Base-by-base conservation (phyloP, 345 rosid genomes). In the Gossypium stocksii region DNA sequence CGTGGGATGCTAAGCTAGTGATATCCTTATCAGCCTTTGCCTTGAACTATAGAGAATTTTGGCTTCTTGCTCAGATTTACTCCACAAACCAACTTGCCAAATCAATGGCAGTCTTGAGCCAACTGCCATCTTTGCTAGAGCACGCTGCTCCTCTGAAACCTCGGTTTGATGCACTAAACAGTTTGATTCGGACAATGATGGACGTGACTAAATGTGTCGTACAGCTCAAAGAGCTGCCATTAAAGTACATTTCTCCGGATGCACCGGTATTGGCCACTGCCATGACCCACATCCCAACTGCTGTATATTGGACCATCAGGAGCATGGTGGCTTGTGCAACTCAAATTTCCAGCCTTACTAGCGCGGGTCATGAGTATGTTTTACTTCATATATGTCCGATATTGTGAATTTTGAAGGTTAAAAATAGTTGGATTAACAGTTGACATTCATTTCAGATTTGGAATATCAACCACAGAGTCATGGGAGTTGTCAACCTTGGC, bases 401-500 rank as follows among this genome's bases (percentile, higher is more conserved):
- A 58, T n/a, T 4, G 9, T n/a, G 46, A 69, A 9, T 17, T 51
- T 27, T 23, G 23, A 69, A 17, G 4, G 17, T 51, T 51, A 51
- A 66, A 46, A 70, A 70, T 27, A 9, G 46, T 27, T 51, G 73
- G 45, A 52, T 29, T 70, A 70, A 70, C 7, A 17, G 38, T 59
- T 60, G 25, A 17, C 5, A 14, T 49, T 64, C 2, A 10, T 44
- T 75, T 70, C 82, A 89, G 93, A 80, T 78, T 73, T 77, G 76
- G 80, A 51, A 48, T 81, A 77, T 84, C 92, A 29, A 88, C 93
- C 27, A 77, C 87, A 7, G 97, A 89, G 82, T 81, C 87, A 20
- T 92, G 97, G 97, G 98, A 94, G 77, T 81, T 91, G n/a, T 90
- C 94, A 0, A 86, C 85, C 65, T 79, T 94, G 81, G 89, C 86